Evolutionary conservation across 176 grass and related monocot genomes (phyloP), one percentile per base, ranked within the genome.

Genomic region (Aegilops sharonensis): DNA sequence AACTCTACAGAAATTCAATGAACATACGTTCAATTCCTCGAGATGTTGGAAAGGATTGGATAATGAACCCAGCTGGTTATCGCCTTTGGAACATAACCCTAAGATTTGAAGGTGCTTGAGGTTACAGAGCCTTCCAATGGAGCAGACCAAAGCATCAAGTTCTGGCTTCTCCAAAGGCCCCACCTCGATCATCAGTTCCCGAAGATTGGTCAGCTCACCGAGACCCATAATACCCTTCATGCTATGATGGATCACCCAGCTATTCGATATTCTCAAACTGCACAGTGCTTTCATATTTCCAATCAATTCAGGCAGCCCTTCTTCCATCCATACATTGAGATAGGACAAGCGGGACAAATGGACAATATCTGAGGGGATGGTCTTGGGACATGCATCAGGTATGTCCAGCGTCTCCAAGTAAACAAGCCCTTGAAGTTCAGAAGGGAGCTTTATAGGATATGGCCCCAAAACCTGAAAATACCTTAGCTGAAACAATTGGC

Each of bases 11-110:
- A 68, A 68, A 8, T 36, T 1, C 30, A 0, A 4, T 0, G 0
- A 0, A 0, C 0, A 0, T 3, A 3, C 7, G 5, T 4, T 0
- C 4, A 36, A 34, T 20, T 4, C 3, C 31, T 68, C 66, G 1
- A 68, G 4, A 10, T 36, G 31, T 10, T 68, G 9, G 0, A 68
- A 36, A 1, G 8, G 15, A 56, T 0, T 36, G 6, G 63, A 65
- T 30, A 65, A 7, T 65, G 24, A 7, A 2, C 25, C 0, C 2
- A 65, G 0, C 24, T 3, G 2, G 6, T 36, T 1, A 9, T 36
- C 6, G 30, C 0, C 2, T 56, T 8, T 0, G 0, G 5, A 0
- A 18, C 2, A 0, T 0, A 2, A 0, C 52, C 14, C 4, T 0
- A 0, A 2, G 2, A 17, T 2, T 12, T 1, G 6, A 0, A 68